phyloP scores from a whole-genome alignment of 208 protist species.

The Histomonas meleagridis region DNA sequence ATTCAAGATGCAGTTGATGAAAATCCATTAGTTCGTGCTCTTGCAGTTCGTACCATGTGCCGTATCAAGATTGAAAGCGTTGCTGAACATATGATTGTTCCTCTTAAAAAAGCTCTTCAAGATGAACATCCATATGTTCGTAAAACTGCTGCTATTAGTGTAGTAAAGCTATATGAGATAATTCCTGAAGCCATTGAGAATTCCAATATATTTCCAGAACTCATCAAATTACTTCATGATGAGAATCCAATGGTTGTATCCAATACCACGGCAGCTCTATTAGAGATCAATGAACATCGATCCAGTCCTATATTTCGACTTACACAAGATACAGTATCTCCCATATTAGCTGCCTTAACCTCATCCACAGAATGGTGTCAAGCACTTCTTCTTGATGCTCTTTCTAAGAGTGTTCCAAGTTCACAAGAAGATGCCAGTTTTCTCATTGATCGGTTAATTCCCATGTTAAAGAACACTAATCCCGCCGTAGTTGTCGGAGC shows the following conservation, averaged over 20 bases:
- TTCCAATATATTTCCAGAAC: slow-evolving; percentile 60
- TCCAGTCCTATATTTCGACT: slow-evolving; percentile 56
- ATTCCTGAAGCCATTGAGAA: slow-evolving; percentile 68
- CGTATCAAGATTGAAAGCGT: slow-evolving; percentile 14
- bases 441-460: slow-evolving; percentile 77
- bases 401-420: slow-evolving; percentile 56
- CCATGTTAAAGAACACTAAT: slow-evolving; percentile 87
- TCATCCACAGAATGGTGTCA: slow-evolving; percentile 93
- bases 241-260: slow-evolving; percentile 82
- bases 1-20: not conserved
- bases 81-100: slow-evolving; percentile 31
- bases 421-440: slow-evolving; percentile 61
- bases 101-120: slow-evolving; percentile 6
- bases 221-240: slow-evolving; percentile 75
- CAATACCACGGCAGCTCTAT: slow-evolving; percentile 78
- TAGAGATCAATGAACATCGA: slow-evolving; percentile 70
- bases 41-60: slow-evolving; percentile 36
- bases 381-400: slow-evolving; percentile 85
- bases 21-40: slow-evolving; percentile 9
- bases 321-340: slow-evolving; percentile 64
- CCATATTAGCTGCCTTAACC: slow-evolving; percentile 77
- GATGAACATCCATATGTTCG: slow-evolving; percentile 58
- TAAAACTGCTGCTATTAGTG: slow-evolving; percentile 84
- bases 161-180: slow-evolving; percentile 88
- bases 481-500: slow-evolving; percentile 85